A percentile compares a stretch with the other conserved stretches of the same genome.
Evolutionary conservation across 2,329 filamentous ascomycete species (phyloP).

Genomic region (Stenocarpella maydis): DNA sequence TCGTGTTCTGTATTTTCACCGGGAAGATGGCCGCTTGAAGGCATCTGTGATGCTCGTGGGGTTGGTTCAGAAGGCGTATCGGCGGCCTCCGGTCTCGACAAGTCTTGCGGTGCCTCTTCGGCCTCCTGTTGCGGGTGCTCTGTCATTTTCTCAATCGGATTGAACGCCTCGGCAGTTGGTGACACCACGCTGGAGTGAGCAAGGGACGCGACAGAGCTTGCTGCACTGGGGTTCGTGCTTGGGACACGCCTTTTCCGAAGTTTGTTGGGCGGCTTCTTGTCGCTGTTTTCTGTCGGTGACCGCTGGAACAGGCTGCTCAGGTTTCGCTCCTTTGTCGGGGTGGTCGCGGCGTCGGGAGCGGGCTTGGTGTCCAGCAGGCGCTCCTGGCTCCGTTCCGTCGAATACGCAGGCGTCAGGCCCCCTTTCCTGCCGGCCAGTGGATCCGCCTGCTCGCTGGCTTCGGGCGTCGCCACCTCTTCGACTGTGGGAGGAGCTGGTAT

Average conservation of each 20-base stretch:
- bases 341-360: slow-evolving; percentile 45
- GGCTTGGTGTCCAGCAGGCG: slow-evolving; percentile 52
- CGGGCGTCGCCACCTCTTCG: slow-evolving; percentile 46
- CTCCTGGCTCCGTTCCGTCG: slow-evolving; percentile 58
- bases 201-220: slow-evolving; percentile 86
- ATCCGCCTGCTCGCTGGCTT: slow-evolving; percentile 37
- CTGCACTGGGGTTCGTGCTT: slow-evolving; percentile 83
- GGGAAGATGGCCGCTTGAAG: slow-evolving; percentile 51
- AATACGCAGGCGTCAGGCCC: slow-evolving; percentile 26
- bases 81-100: slow-evolving; percentile 34
- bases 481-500: slow-evolving; percentile 53
- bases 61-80: slow-evolving; percentile 55
- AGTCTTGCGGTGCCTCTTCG: slow-evolving; percentile 33
- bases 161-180: slow-evolving; percentile 54
- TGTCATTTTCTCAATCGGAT: slow-evolving; percentile 53
- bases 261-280: slow-evolving; percentile 84
- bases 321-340: slow-evolving; percentile 71
- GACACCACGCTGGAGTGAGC: slow-evolving; percentile 55
- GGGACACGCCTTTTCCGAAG: slow-evolving; percentile 85
- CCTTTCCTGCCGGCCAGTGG: slow-evolving; percentile 25
- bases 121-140: slow-evolving; percentile 27
- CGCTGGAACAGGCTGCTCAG: slow-evolving; percentile 76
- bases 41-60: slow-evolving; percentile 56
- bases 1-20: slow-evolving; percentile 55
- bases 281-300: slow-evolving; percentile 68